Percentiles rank a stretch among this genome's conserved stretches.
phyloP scores from a whole-genome alignment of 495 filamentous ascomycete species.

The Tuber melanosporum region DNA sequence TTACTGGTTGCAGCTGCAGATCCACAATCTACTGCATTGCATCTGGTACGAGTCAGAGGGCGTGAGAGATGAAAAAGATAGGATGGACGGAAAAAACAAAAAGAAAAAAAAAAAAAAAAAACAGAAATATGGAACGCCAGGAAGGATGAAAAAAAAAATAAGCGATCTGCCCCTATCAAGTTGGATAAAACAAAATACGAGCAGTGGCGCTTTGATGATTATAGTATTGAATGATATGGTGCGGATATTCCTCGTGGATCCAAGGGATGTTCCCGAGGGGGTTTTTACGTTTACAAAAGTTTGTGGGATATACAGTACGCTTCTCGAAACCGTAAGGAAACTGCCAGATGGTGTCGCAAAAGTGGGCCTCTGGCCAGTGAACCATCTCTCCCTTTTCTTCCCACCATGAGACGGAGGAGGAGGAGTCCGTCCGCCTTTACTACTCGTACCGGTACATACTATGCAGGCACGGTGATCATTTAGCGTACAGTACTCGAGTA shows the following conservation, averaged over 20 bases:
- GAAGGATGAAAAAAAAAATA: neutral
- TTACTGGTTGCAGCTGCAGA: constrained; percentile 25
- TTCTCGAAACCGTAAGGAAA: neutral
- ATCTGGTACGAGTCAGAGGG: neutral
- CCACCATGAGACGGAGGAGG: constrained; percentile 10
- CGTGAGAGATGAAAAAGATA: neutral
- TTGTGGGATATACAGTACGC: neutral
- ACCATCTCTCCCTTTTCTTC: neutral
- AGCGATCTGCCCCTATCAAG: neutral
- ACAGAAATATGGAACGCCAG: neutral
- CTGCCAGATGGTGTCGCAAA: neutral
- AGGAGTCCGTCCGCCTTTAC: constrained; percentile 24
- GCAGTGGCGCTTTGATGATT: neutral
- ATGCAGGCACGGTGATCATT: constrained; percentile 38
- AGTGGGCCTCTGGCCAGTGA: neutral
- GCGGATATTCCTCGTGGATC: neutral
- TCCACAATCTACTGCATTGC: constrained; percentile 13
- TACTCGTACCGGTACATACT: neutral
- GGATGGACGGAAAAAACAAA: neutral
- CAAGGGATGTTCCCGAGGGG: neutral
- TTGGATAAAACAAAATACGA: neutral
- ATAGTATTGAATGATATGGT: too few relatives aligned
- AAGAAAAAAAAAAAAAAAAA: neutral
- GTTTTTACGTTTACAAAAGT: constrained; percentile 4
- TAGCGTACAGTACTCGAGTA: neutral